Base-by-base conservation (phyloP, 345 rosid genomes). In the Durio zibethinus region DNA sequence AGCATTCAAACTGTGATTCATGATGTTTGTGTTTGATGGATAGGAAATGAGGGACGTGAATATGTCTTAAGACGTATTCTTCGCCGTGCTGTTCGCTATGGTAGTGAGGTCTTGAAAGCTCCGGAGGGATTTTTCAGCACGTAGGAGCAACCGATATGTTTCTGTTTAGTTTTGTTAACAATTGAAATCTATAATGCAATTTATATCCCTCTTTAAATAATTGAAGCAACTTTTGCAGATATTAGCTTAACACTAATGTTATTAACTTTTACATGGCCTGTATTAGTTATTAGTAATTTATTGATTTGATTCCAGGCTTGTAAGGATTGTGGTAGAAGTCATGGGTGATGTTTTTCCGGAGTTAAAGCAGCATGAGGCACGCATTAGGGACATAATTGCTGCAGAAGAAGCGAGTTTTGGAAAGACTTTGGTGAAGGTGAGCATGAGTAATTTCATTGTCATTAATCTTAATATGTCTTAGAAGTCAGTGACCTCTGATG, bases 41-140 rank as follows among this genome's bases (percentile, higher is more conserved):
- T 77, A 96, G 99, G 99, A 81, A 96, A 92, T 76, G 98, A 94
- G 77, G 99, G 98, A 10, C 98, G 97, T 77, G 99, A 96, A 77
- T 92, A 96, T 83, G 99, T 96, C 77, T 83, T 96, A 20, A 87
- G 99, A 82, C 95, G 99, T 64, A 94, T 96, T 80, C 97, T 96
- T 80, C 99, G 99, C 48, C 92, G 95, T 80, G 99, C 98, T 67
- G 98, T 96, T 75, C 92, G 98, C 60, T 96, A 92, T 78, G 97
- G 99, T 40, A 90, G 87, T 56, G 98, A 96, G 84, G 93, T 92
- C 77, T 84, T 96, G 10, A 92, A 91, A 83, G 98, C 97, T 52
- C 88, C 81, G 74, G 93, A 92, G 85, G 99, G 99, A 56, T 96
- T 93, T 86, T 94, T 96, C 79, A 91, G 87, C 66, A 89, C 97